phyloP scores from a whole-genome alignment of 257 asterid genomes.

The Solanum acaule region DNA sequence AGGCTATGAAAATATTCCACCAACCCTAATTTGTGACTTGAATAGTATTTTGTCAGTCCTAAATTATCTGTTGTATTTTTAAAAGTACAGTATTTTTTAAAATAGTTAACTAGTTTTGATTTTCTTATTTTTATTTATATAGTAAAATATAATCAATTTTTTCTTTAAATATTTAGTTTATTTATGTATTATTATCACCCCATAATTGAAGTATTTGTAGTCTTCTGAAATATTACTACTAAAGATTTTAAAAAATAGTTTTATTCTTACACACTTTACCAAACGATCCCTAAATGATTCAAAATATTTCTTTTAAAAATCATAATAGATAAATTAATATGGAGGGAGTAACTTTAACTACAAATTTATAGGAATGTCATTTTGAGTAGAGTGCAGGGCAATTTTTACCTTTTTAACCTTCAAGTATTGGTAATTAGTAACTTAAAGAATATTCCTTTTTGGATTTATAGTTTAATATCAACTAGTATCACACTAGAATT shows the following conservation, averaged over 20 bases:
- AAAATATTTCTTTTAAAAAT: not conserved
- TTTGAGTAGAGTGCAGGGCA: not conserved
- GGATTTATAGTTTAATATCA: not conserved
- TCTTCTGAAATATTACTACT: not conserved
- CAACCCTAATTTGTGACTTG: not conserved
- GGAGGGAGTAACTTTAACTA: not conserved
- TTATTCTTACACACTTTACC: too few relatives aligned
- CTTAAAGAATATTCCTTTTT: not conserved
- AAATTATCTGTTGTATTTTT: not conserved
- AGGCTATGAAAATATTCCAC: not conserved
- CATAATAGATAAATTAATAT: not conserved
- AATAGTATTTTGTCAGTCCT: not conserved
- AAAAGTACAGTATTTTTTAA: too few relatives aligned
- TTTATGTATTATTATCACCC: not conserved
- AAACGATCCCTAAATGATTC: too few relatives aligned
- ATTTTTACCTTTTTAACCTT: not conserved
- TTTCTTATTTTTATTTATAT: not conserved
- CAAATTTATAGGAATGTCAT: not conserved
- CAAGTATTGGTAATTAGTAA: not conserved
- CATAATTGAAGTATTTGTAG: not conserved
- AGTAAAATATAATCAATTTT: not conserved
- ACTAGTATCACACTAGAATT: not conserved
- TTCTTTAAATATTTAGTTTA: not conserved
- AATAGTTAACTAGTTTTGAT: not conserved
- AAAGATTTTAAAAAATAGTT: not conserved